Conservation (phyloP, 1,284 basidiomycete genomes). For the Ganoderma boninense region DNA sequence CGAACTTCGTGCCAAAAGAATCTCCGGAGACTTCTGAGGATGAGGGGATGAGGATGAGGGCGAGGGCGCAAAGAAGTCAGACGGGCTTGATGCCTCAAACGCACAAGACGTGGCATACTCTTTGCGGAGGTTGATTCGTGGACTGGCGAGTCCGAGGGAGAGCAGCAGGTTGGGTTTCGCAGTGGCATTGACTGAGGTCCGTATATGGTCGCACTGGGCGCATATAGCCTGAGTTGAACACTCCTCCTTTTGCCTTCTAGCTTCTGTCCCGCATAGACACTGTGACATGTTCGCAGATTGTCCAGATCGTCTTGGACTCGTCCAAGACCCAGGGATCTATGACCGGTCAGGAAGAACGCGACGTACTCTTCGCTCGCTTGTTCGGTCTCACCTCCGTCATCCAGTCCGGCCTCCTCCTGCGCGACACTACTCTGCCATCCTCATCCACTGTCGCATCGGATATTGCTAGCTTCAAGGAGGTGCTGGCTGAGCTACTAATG, state of each 20-base stretch:
- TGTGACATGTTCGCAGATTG: constrained; percentile 79
- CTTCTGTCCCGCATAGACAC: constrained; percentile 84
- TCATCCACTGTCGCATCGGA: constrained; percentile 63
- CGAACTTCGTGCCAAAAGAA: constrained; percentile 58
- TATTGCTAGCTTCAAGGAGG: constrained; percentile 67
- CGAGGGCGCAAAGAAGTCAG: constrained; percentile 46
- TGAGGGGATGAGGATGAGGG: constrained; percentile 47
- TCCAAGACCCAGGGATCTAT: constrained; percentile 77
- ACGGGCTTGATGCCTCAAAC: constrained; percentile 68
- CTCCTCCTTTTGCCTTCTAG: constrained; percentile 49
- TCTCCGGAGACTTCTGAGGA: constrained; percentile 47
- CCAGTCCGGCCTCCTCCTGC: constrained; percentile 82
- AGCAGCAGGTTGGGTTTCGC: constrained; percentile 95
- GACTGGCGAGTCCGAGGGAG: constrained; percentile 91
- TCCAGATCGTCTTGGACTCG: constrained; percentile 75
- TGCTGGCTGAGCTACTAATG: constrained; percentile 70
- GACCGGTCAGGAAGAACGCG: constrained; percentile 92
- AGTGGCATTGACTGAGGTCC: constrained; percentile 93
- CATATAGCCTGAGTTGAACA: not conserved
- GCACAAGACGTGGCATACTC: constrained; percentile 92
- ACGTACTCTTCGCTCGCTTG: constrained; percentile 90
- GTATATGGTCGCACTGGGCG: constrained; percentile 35
- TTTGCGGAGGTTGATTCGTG: constrained; percentile 84
- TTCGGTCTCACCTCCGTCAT: constrained; percentile 89
- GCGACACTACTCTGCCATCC: constrained; percentile 58